A percentile compares a stretch with the other conserved stretches of the same genome.
These are phyloP conservation scores for Russula brevipes DNA, from an alignment of 768 basidiomycete species.

Conservation along the genomic window DNA sequence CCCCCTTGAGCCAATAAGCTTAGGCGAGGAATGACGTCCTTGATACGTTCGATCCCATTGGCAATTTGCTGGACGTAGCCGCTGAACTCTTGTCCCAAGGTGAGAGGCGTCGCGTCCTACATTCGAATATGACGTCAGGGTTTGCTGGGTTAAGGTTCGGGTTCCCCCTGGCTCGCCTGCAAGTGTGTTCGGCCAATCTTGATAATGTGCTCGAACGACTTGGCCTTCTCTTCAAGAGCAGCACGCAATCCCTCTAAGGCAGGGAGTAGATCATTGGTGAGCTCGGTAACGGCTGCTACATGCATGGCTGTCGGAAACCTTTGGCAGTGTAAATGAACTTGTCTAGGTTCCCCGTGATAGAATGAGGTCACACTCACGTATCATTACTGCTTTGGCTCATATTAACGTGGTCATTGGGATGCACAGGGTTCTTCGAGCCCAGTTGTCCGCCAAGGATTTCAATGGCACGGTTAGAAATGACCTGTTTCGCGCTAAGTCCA, in stretches of 20 bases:
- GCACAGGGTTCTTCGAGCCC: constrained; percentile 94
- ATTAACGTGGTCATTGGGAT: constrained; percentile 99
- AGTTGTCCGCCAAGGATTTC: constrained; percentile 93
- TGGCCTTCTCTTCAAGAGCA: constrained; percentile 77
- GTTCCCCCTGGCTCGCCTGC: constrained; percentile 43
- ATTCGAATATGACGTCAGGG: constrained; percentile 9
- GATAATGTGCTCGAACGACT: constrained; percentile 85
- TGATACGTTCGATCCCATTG: constrained; percentile 83
- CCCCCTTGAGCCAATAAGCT: constrained; percentile 94
- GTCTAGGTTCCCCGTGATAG: no score
- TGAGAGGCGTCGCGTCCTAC: constrained; percentile 94
- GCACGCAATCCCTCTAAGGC: constrained; percentile 79
- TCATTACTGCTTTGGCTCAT: constrained; percentile 99
- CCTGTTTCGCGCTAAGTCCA: constrained; percentile 40
- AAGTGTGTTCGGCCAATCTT: constrained; percentile 98
- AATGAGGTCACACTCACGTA: constrained; percentile 55
- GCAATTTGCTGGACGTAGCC: constrained; percentile 95
- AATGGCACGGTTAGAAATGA: constrained; percentile 97
- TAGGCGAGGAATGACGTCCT: constrained; percentile 76
- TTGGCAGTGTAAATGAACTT: constrained; percentile 1
- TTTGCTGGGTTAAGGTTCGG: neutral
- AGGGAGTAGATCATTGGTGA: constrained; percentile 73
- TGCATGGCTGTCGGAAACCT: constrained; percentile 99
- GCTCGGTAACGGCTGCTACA: constrained; percentile 89
- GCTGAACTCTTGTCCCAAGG: constrained; percentile 97